Evolutionary conservation across 768 basidiomycete species (phyloP).

Genomic region (Aureoboletus auriporus): DNA sequence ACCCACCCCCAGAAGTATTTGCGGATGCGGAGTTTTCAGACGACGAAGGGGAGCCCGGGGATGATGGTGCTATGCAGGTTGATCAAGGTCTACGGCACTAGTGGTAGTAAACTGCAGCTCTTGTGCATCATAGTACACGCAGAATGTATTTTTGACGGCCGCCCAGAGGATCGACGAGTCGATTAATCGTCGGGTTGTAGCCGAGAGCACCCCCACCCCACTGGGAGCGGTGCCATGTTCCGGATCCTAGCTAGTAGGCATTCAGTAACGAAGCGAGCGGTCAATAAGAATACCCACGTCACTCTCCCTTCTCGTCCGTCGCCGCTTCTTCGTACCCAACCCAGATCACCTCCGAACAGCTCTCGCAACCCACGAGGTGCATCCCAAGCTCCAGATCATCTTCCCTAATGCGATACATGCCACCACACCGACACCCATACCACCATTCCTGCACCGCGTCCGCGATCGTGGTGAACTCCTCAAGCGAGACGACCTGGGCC

Average conservation of each 20-base stretch:
- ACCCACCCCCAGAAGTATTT: conserved; percentile 16
- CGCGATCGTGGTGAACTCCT: conserved; percentile 47
- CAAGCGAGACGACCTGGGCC: conserved; percentile 74
- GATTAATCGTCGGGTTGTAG: too few relatives aligned
- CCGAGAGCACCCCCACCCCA: too few relatives aligned
- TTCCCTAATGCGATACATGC: conserved; percentile 53
- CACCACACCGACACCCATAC: conserved; percentile 73
- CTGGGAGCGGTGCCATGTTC: too few relatives aligned
- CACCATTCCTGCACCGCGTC: conserved; percentile 39
- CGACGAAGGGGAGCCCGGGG: background rate
- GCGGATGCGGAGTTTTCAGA: conserved; percentile 31
- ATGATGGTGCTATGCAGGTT: conserved; percentile 26
- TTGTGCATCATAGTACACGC: too few relatives aligned
- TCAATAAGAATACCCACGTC: background rate
- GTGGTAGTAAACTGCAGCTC: too few relatives aligned
- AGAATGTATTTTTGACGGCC: too few relatives aligned
- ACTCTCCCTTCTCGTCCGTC: conserved; percentile 13
- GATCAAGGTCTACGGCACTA: conserved; percentile 18
- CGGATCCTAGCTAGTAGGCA: background rate
- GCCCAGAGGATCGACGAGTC: too few relatives aligned
- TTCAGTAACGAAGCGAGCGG: background rate
- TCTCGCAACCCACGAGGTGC: conserved; percentile 68
- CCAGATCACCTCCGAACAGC: conserved; percentile 82
- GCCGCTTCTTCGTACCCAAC: conserved; percentile 70
- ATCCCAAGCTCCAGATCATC: conserved; percentile 62